Conservation (phyloP, 2,329 filamentous ascomycete species). For the Leptoxyphium fumago region DNA sequence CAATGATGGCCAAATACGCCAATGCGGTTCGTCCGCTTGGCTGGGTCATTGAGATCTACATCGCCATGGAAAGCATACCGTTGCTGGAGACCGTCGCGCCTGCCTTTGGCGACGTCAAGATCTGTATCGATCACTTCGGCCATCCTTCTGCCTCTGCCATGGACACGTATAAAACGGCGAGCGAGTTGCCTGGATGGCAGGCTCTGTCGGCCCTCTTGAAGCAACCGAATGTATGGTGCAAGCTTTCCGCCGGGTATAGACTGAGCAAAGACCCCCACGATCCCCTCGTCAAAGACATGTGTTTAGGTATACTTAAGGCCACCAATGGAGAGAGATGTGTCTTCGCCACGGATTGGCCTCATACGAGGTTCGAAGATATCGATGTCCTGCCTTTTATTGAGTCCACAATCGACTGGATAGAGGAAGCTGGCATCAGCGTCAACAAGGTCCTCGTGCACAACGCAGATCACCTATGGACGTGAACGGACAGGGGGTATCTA, state of each 20-base stretch:
- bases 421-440: constrained; percentile 27
- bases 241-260: constrained; percentile 45
- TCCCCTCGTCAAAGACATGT: constrained; percentile 34
- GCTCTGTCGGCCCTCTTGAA: constrained; percentile 34
- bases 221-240: constrained; percentile 38
- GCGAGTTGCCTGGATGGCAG: constrained; percentile 34
- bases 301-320: constrained; percentile 32
- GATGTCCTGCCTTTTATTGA: constrained; percentile 42
- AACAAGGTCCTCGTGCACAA: constrained; percentile 41
- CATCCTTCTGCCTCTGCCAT: constrained; percentile 28
- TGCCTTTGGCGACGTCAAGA: constrained; percentile 30
- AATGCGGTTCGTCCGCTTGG: constrained; percentile 33
- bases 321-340: constrained; percentile 32
- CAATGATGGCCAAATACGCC: constrained; percentile 33
- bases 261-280: constrained; percentile 32
- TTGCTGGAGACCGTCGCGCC: constrained; percentile 36
- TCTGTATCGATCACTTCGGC: constrained; percentile 48
- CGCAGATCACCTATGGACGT: constrained; percentile 34
- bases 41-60: constrained; percentile 46
- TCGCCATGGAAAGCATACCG: constrained; percentile 37
- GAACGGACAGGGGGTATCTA: constrained; percentile 4
- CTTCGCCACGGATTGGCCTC: constrained; percentile 50
- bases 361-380: constrained; percentile 44
- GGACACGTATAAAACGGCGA: constrained; percentile 16
- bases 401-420: constrained; percentile 39